Base-by-base conservation (phyloP, 805 yeast species). In the Pichia occidentalis region DNA sequence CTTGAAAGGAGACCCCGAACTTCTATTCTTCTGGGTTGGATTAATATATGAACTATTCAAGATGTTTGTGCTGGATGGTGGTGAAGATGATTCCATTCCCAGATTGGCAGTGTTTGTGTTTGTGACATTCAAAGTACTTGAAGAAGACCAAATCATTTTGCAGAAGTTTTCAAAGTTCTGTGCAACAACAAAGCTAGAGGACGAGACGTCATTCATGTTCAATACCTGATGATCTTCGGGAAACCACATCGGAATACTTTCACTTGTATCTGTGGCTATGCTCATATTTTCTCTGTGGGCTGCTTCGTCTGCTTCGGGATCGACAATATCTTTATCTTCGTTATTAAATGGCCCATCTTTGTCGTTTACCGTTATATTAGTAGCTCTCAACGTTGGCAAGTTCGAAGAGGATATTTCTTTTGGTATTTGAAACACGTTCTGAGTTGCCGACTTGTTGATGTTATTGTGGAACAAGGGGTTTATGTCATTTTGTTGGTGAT, bases 81-180 rank as follows among this genome's bases (percentile, higher is more conserved):
- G 28, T 12, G 19, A 21, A 6, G 38, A 25, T n/a, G n/a, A n/a
- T n/a, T n/a, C n/a, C n/a, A n/a, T n/a, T n/a, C n/a, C n/a, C n/a
- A n/a, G n/a, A 9, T 29, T 26, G 25, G 28, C 29, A 4, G 38
- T 25, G 5, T 29, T 35, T 18, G 28, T 35, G 19, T 20, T 29
- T n/a, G 23, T 35, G 7, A 35, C 23, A 28, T 28, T 35, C 13
- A 29, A 35, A 18, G 28, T 33, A 23, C 29, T 36, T 3, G 53
- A 43, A 9, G 62, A 53, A 37, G 54, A 54, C 40, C 63, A 42
- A 29, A 56, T 52, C 18, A 54, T 38, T 18, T 50, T 51, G 35
- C 67, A 63, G 39, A 53, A 64, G 40, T 58, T 63, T 35, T 63
- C 67, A 39, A 64, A 63, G 37, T 64, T 64, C 34, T 59, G 58